These are phyloP conservation scores for Thielaviopsis punctulata DNA, from an alignment of 2,329 filamentous ascomycete genomes.

Conservation along the genomic window DNA sequence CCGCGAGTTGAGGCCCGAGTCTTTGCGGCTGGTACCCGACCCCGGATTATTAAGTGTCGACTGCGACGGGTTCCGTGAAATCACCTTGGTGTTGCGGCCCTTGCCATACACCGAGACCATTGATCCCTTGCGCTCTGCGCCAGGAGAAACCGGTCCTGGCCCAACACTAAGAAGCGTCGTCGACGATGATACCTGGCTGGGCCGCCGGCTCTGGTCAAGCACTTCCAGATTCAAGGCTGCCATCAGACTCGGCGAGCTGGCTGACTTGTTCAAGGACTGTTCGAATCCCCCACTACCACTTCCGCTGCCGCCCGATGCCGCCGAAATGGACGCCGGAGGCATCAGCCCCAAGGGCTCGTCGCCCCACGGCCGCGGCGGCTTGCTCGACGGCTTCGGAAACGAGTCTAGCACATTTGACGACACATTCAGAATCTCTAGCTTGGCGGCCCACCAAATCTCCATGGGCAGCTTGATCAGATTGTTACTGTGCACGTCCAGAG, in stretches of 20 bases:
- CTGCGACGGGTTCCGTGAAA: constrained; percentile 44
- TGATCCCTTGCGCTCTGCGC: constrained; percentile 58
- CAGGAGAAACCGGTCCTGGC: constrained; percentile 47
- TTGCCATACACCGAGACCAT: constrained; percentile 66
- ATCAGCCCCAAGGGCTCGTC: constrained; percentile 23
- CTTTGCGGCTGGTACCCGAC: constrained; percentile 52
- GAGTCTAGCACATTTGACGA: constrained; percentile 84
- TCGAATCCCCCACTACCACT: background rate
- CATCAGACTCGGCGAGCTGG: constrained; percentile 26
- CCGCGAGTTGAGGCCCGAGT: constrained; percentile 69
- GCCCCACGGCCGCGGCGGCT: constrained; percentile 45
- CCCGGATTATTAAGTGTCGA: constrained; percentile 20
- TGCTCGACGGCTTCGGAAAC: constrained; percentile 74
- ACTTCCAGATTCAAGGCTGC: constrained; percentile 64
- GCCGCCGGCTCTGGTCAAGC: constrained; percentile 42
- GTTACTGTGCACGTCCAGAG: constrained; percentile 81
- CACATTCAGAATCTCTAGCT: constrained; percentile 79
- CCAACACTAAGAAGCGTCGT: constrained; percentile 54
- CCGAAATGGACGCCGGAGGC: no score
- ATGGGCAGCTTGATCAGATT: constrained; percentile 77
- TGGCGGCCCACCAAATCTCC: constrained; percentile 91
- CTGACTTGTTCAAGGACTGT: constrained; percentile 19
- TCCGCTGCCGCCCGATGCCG: no score
- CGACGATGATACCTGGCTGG: constrained; percentile 62
- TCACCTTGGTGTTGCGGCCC: constrained; percentile 69